A percentile compares a stretch with the other conserved stretches of the same genome.
Evolutionary conservation across 768 basidiomycete species (phyloP).

Genomic region (Neoboletus magnificus): DNA sequence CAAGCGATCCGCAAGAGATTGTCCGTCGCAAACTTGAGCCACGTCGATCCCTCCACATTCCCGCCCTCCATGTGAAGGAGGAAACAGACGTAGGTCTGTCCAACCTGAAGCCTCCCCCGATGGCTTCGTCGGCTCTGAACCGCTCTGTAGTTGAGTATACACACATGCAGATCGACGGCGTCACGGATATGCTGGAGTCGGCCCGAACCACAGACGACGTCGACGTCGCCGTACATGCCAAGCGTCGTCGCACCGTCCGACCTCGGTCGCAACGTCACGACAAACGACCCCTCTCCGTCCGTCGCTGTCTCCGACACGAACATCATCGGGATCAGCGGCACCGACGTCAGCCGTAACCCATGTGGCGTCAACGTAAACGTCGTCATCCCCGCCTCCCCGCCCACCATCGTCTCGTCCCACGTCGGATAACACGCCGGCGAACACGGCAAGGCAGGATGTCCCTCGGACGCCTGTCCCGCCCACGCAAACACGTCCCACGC

Average conservation of each 20-base stretch:
- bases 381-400: constrained; percentile 9
- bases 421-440: constrained; percentile 21
- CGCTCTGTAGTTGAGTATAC: constrained; percentile 23
- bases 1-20: constrained; percentile 21
- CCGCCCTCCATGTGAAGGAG: constrained; percentile 13
- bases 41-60: constrained; percentile 6
- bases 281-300: not conserved
- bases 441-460: constrained; percentile 17
- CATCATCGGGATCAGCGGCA: constrained; percentile 21
- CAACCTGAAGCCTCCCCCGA: constrained; percentile 13
- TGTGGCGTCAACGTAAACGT: constrained; percentile 12
- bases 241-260: not conserved
- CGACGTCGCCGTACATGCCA: constrained; percentile 11
- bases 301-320: constrained; percentile 1
- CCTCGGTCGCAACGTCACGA: constrained; percentile 12
- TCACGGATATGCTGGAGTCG: constrained; percentile 12
- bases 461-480: constrained; percentile 19
- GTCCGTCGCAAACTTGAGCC: constrained; percentile 26
- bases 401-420: constrained; percentile 14
- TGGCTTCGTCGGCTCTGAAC: not conserved
- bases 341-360: constrained; percentile 17
- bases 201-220: constrained; percentile 13
- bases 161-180: constrained; percentile 16
- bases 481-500: constrained; percentile 28
- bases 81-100: constrained; percentile 22